These are phyloP conservation scores for Picea glauca DNA, from an alignment of 75 land plant genomes.

Conservation along the genomic window DNA sequence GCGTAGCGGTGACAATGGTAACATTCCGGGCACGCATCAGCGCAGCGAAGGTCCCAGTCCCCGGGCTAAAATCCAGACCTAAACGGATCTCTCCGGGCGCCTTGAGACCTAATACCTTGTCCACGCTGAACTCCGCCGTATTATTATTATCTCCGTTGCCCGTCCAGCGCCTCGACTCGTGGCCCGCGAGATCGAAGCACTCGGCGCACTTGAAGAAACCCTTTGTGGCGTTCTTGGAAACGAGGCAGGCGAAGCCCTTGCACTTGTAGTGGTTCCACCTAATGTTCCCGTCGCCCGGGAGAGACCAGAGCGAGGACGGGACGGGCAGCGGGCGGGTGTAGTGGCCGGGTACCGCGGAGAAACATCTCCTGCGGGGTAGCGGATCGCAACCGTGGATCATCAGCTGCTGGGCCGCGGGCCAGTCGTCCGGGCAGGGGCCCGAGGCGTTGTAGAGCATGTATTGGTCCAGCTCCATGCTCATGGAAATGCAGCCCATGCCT, in stretches of 20 bases:
- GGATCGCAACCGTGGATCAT: conserved; percentile 62
- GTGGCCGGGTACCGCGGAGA: conserved; percentile 22
- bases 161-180: conserved; percentile 15
- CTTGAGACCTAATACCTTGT: conserved; percentile 35
- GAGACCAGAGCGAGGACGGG: conserved; percentile 38
- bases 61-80: conserved; percentile 41
- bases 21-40: conserved; percentile 40
- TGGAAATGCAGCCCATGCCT: conserved; percentile 31
- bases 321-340: conserved; percentile 32
- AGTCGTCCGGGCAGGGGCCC: conserved; percentile 48
- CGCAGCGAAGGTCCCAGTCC: conserved; percentile 53
- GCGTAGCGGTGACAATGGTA: conserved; percentile 39
- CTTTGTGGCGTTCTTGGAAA: conserved; percentile 9
- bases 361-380: conserved; percentile 48
- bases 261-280: conserved; percentile 39
- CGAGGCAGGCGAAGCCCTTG: conserved; percentile 38
- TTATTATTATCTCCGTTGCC: background rate
- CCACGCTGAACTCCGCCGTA: conserved; percentile 33
- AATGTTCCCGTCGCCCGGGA: conserved; percentile 31
- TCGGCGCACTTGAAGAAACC: conserved; percentile 52
- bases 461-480: conserved; percentile 25
- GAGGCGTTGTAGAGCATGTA: conserved; percentile 54
- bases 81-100: conserved; percentile 37
- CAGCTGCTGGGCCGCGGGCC: conserved; percentile 49
- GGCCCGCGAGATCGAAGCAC: conserved; percentile 32